These are phyloP conservation scores for Neurospora tetrasperma DNA, from an alignment of 495 filamentous ascomycete genomes.

Conservation along the genomic window DNA sequence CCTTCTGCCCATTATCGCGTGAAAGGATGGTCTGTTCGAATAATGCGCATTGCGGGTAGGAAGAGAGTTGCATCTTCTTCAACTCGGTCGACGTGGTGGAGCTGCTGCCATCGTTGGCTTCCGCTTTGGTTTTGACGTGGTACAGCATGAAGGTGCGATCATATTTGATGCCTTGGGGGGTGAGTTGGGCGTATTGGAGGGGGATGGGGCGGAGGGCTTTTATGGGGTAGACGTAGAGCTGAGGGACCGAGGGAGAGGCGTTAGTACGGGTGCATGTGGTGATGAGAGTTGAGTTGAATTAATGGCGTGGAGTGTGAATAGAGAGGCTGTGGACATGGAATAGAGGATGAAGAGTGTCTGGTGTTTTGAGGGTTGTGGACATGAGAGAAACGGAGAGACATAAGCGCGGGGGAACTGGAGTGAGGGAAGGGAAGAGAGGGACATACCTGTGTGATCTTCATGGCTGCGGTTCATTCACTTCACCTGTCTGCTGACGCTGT, in stretches of 20 bases:
- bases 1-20: neutral
- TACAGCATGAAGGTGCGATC: constrained; percentile 77
- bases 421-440: neutral
- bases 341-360: neutral
- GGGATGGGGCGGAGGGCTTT: constrained; percentile 65
- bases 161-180: constrained; percentile 57
- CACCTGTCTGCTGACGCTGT: neutral
- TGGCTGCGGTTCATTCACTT: neutral
- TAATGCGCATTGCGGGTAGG: constrained; percentile 54
- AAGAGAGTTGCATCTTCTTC: constrained; percentile 57
- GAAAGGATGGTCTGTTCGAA: constrained; percentile 50
- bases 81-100: constrained; percentile 20
- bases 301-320: neutral
- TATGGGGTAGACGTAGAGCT: constrained; percentile 85
- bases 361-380: neutral
- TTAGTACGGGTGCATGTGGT: neutral
- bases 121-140: constrained; percentile 28
- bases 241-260: neutral
- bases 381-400: neutral
- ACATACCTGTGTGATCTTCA: constrained; percentile 2
- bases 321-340: neutral
- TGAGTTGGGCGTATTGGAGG: constrained; percentile 45
- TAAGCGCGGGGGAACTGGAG: neutral
- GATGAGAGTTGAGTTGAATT: neutral
- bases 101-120: neutral